Percentiles rank a stretch among this genome's conserved stretches.
Conservation (phyloP, 1,284 basidiomycete genomes). For the Microbotryum intermedium region DNA sequence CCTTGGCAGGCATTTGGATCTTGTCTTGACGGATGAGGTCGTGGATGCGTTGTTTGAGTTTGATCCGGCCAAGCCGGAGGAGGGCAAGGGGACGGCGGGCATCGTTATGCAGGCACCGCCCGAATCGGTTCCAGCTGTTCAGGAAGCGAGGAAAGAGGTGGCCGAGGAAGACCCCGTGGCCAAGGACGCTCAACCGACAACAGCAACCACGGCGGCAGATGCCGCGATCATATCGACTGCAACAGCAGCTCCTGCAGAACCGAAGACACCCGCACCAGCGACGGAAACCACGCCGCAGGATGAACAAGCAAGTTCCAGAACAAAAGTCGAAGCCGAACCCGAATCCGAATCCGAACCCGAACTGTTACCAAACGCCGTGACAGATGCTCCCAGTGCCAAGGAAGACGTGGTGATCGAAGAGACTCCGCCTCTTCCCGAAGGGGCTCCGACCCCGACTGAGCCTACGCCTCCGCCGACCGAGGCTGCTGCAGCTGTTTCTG, state of each 20-base stretch:
- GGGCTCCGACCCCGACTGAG: too few relatives aligned
- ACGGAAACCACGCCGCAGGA: not conserved
- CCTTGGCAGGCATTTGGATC: not conserved
- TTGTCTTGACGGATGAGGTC: conserved; percentile 8
- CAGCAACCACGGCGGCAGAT: not conserved
- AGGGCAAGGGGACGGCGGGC: conserved; percentile 5
- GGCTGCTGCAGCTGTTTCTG: too few relatives aligned
- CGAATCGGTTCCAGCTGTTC: conserved; percentile 30
- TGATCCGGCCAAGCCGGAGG: conserved; percentile 8
- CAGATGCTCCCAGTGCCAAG: not conserved
- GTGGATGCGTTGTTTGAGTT: conserved; percentile 12
- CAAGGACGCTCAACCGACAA: not conserved
- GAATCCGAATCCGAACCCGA: too few relatives aligned
- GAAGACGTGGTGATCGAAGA: not conserved
- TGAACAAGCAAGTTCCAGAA: not conserved
- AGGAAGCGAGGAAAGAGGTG: conserved; percentile 33
- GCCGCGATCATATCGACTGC: not conserved
- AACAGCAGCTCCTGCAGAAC: not conserved
- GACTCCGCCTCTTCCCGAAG: not conserved
- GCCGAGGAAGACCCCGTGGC: conserved; percentile 34
- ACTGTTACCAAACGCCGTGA: not conserved
- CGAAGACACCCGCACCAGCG: not conserved
- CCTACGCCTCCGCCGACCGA: too few relatives aligned
- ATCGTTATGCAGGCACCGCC: conserved; percentile 9
- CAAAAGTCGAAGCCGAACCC: not conserved